Conservation (phyloP, 2,329 filamentous ascomycete species). For the Aulographum hederae region DNA sequence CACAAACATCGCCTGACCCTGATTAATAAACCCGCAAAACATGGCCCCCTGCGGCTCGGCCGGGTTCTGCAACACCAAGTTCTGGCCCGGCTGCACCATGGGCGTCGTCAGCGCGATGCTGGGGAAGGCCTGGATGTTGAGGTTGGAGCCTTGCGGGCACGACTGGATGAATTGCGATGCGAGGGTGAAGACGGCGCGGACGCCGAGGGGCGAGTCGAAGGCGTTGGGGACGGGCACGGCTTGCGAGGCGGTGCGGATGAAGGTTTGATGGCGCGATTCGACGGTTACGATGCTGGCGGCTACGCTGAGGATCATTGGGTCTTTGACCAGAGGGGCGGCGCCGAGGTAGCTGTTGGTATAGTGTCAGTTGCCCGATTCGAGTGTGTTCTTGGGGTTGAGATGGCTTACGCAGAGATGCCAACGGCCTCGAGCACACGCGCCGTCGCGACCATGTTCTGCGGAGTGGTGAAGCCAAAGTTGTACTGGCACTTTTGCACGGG, state of each 20-base stretch:
- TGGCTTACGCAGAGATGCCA: slow-evolving; percentile 49
- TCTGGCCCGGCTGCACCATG: slow-evolving; percentile 19
- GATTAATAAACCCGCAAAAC: slow-evolving; percentile 51
- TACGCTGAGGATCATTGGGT: slow-evolving; percentile 40
- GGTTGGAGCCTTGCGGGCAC: slow-evolving; percentile 46
- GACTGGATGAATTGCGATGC: slow-evolving; percentile 54
- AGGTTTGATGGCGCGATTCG: slow-evolving; percentile 56
- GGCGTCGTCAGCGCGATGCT: slow-evolving; percentile 31
- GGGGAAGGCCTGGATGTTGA: slow-evolving; percentile 46
- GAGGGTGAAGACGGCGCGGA: slow-evolving; percentile 53
- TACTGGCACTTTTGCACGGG: slow-evolving; percentile 55
- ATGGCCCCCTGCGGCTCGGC: slow-evolving; percentile 25
- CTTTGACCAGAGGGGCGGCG: slow-evolving; percentile 45
- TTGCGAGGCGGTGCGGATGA: slow-evolving; percentile 43
- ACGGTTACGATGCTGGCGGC: slow-evolving; percentile 56
- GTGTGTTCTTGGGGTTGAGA: not conserved
- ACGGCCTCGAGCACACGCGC: slow-evolving; percentile 55
- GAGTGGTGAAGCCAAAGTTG: slow-evolving; percentile 50
- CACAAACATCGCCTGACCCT: slow-evolving; percentile 43
- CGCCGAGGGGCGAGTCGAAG: slow-evolving; percentile 52
- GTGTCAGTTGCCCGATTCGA: not conserved
- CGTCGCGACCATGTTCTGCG: slow-evolving; percentile 47
- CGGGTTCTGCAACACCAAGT: slow-evolving; percentile 18
- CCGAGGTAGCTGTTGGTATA: slow-evolving; percentile 33
- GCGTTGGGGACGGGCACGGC: slow-evolving; percentile 44